A percentile compares a stretch with the other conserved stretches of the same genome.
Conservation (phyloP, 2,329 filamentous ascomycete species). For the Fusarium nanum region DNA sequence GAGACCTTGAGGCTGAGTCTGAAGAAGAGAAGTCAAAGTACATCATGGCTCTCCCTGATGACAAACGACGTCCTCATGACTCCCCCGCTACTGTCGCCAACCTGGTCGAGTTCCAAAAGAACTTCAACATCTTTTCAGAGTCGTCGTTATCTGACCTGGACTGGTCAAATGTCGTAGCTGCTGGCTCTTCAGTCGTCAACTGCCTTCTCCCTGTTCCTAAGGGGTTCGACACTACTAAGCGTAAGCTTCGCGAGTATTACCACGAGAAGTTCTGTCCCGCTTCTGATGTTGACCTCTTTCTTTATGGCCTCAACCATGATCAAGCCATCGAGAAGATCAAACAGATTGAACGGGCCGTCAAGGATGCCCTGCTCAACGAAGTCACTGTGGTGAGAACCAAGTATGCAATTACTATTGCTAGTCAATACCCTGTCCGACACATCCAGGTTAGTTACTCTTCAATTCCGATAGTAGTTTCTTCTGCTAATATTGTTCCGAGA, state of each 20-base stretch:
- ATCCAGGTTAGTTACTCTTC: conserved; percentile 63
- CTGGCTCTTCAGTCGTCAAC: conserved; percentile 84
- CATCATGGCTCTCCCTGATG: conserved; percentile 73
- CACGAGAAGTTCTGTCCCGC: conserved; percentile 84
- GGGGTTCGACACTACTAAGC: conserved; percentile 71
- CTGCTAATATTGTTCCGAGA: conserved; percentile 57
- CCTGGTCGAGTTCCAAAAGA: conserved; percentile 78
- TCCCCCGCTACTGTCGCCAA: conserved; percentile 75
- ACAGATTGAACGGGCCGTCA: conserved; percentile 79
- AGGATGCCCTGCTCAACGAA: conserved; percentile 82
- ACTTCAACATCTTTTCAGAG: conserved; percentile 86
- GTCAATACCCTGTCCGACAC: conserved; percentile 85
- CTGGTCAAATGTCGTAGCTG: conserved; percentile 85
- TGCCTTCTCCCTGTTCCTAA: conserved; percentile 77
- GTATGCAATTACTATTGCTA: conserved; percentile 87
- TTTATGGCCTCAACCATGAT: conserved; percentile 82
- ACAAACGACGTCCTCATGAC: conserved; percentile 70
- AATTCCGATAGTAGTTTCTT: not conserved
- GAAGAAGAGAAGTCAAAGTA: conserved; percentile 72
- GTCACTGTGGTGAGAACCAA: conserved; percentile 87
- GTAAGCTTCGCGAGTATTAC: conserved; percentile 76
- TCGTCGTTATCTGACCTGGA: conserved; percentile 79
- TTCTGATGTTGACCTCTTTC: conserved; percentile 87
- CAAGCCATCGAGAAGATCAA: conserved; percentile 86
- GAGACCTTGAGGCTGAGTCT: conserved; percentile 68